phyloP scores from a whole-genome alignment of 1,284 basidiomycete species.

The Cutaneotrichosporon sp. region DNA sequence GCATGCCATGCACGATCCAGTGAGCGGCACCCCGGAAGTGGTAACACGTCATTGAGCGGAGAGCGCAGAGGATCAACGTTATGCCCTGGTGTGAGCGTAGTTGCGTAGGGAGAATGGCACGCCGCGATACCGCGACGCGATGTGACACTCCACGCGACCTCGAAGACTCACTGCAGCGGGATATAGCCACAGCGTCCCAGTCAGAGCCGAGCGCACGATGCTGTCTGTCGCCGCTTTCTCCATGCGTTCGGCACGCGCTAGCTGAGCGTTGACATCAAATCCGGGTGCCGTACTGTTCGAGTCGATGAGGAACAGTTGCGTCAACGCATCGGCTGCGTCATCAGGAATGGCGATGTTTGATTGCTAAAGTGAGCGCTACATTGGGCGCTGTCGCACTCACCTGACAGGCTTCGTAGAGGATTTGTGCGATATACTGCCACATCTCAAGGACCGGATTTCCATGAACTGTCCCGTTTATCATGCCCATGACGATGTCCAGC shows the following conservation, averaged over 20 bases:
- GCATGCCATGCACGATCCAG: constrained; percentile 18
- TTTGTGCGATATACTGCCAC: background rate
- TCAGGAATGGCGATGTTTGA: background rate
- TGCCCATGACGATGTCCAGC: background rate
- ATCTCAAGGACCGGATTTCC: background rate
- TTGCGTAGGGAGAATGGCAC: too few species aligned
- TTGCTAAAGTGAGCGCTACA: too few species aligned
- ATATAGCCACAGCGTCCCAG: background rate
- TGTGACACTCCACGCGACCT: too few species aligned
- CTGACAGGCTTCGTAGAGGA: background rate
- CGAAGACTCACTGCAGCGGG: background rate
- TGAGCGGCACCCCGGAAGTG: constrained; percentile 6
- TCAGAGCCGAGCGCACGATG: background rate
- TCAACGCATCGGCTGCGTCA: background rate
- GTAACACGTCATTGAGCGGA: constrained; percentile 27
- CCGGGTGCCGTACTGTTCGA: background rate
- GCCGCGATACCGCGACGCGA: too few species aligned
- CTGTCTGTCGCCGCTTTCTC: background rate
- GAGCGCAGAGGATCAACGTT: constrained; percentile 21
- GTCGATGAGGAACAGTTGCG: background rate
- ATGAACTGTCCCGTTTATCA: background rate
- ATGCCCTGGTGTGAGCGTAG: constrained; percentile 13
- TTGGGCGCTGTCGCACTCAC: too few species aligned
- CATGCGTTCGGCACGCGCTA: background rate
- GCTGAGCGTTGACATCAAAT: background rate